These are phyloP conservation scores for Yarrowia sp. DNA, from an alignment of 805 yeast genomes.

Conservation along the genomic window DNA sequence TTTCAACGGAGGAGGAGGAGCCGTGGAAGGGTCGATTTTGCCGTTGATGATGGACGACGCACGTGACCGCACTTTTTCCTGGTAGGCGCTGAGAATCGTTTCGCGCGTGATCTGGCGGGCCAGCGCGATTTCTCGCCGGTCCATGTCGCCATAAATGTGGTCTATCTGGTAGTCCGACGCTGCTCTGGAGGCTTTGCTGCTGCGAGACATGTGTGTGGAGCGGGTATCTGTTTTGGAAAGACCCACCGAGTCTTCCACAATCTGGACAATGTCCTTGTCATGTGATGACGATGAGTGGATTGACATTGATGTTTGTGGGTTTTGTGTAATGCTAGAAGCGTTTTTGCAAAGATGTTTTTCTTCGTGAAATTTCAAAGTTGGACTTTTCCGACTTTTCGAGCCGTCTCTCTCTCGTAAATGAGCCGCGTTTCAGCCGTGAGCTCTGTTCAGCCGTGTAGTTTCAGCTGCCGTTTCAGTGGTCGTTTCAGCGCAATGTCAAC, in stretches of 20 bases:
- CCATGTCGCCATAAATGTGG: conserved; percentile 54
- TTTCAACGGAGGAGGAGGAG: conserved; percentile 40
- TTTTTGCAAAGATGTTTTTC: not conserved
- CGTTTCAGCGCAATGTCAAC: too few relatives aligned
- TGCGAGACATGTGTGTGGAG: not conserved
- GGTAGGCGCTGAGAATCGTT: conserved; percentile 53
- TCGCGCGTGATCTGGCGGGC: conserved; percentile 56
- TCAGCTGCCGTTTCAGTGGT: too few relatives aligned
- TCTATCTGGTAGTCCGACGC: conserved; percentile 43
- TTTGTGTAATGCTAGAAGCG: not conserved
- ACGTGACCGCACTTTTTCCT: conserved; percentile 43
- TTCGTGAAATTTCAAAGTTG: too few relatives aligned
- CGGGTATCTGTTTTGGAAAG: conserved; percentile 34
- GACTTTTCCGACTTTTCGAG: too few relatives aligned
- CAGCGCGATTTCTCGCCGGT: conserved; percentile 52
- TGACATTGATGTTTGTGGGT: conserved; percentile 1
- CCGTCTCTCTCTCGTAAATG: too few relatives aligned
- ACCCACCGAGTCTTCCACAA: conserved; percentile 32
- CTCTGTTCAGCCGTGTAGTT: too few relatives aligned
- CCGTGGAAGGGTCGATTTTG: conserved; percentile 18
- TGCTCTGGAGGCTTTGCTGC: conserved; percentile 12
- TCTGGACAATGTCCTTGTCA: conserved; percentile 33
- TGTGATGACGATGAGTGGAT: conserved; percentile 27
- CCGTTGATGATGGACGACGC: conserved; percentile 38
- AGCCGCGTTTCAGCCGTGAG: too few relatives aligned